Percentiles rank a stretch among this genome's conserved stretches.
phyloP scores from a whole-genome alignment of 2,329 filamentous ascomycete species.

The Botryotinia calthae region DNA sequence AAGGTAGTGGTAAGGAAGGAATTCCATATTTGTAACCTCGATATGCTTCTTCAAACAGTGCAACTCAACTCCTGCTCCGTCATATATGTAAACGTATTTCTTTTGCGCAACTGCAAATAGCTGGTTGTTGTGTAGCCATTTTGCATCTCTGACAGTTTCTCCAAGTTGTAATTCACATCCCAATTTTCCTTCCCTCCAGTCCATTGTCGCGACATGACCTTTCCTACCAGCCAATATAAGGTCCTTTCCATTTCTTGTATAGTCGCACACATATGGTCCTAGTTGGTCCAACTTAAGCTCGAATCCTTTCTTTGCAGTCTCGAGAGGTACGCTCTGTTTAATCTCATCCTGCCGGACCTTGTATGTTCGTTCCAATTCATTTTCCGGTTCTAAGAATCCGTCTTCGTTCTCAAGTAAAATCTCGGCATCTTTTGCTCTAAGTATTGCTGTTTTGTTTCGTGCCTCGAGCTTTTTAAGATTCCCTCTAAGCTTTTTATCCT shows the following conservation, averaged over 20 bases:
- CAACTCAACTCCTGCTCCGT: conserved; percentile 83
- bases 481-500: conserved; percentile 84
- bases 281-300: conserved; percentile 79
- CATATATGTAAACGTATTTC: conserved; percentile 96
- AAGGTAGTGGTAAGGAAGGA: conserved; percentile 93
- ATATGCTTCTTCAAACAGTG: conserved; percentile 88
- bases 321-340: conserved; percentile 66
- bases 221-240: conserved; percentile 84
- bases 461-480: conserved; percentile 76
- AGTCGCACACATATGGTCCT: conserved; percentile 86
- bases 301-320: conserved; percentile 89
- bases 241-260: conserved; percentile 84
- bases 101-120: conserved; percentile 95
- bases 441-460: conserved; percentile 76
- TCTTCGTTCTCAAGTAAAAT: conserved; percentile 83
- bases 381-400: conserved; percentile 86
- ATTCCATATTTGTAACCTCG: conserved; percentile 92
- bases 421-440: conserved; percentile 91
- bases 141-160: conserved; percentile 85
- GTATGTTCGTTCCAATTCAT: conserved; percentile 86
- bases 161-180: conserved; percentile 87
- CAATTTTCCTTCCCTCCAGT: conserved; percentile 89
- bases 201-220: conserved; percentile 93
- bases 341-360: conserved; percentile 90
- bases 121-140: conserved; percentile 93